Evolutionary conservation across 2,329 filamentous ascomycete genomes (phyloP), one percentile per base, ranked within the genome.

Genomic region (Microsporum ferrugineum): DNA sequence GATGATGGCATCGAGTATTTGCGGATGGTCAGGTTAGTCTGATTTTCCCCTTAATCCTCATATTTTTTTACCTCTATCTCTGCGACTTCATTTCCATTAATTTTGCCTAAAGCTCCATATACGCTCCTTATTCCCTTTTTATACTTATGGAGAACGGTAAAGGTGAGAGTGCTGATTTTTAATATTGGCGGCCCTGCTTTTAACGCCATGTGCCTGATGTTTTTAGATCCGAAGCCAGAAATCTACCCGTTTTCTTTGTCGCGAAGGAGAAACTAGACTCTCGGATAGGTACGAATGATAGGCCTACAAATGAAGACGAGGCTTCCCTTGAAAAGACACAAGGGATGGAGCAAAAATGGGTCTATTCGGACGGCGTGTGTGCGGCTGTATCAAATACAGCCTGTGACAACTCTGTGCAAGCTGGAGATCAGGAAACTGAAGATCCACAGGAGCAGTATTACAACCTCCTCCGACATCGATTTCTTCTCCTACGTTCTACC

Each of bases 361-460:
- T 84, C 69, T 94, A 89, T 71, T 77, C 84, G 14, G 88, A 95
- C 66, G 91, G 90, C 57, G 88, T 89, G 41, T 96, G 90, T 71
- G 83, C 87, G 29, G 88, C 85, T 2, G 78, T 80, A 2, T 80
- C 83, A 0, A 75, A 71, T 33, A 68, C 73, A 38, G 64, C 73
- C 27, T 64, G 65, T 7, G 57, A 53, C 34, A 39, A 41, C 6
- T 76, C 80, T 1, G 68, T 72, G 33, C 63, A 71, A 33, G 66
- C 66, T 0, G 63, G 67, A 7, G 68, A 70, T 8, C 70, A 72
- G 29, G 66, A 70, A 12, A 61, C 66, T 17, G 63, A 71, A n/a
- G 72, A 76, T 60, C 81, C 88, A 0, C 83, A 84, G 71, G 76
- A 84, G 31, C 81, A 81, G 45, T 95, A 90, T 73, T 88, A 87